These are phyloP conservation scores for Cercophora scortea DNA, from an alignment of 495 filamentous ascomycete genomes.

Conservation along the genomic window DNA sequence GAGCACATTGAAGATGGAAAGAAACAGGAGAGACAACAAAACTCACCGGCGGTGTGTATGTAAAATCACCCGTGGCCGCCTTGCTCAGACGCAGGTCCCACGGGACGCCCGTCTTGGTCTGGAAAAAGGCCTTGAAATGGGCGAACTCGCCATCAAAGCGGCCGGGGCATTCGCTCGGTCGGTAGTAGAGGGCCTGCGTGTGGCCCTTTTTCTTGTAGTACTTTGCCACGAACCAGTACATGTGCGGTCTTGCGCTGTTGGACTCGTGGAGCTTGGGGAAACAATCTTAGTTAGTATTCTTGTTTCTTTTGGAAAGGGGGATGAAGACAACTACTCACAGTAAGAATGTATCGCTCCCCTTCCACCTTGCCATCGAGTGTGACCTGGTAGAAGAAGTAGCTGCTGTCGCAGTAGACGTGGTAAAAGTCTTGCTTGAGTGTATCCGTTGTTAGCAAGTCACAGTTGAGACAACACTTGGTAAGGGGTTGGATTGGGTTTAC, in stretches of 20 bases:
- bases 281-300: not conserved
- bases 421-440: constrained; percentile 8
- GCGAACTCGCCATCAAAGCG: constrained; percentile 27
- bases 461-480: not conserved
- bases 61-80: constrained; percentile 8
- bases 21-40: not conserved
- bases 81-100: constrained; percentile 46
- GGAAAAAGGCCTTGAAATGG: constrained; percentile 50
- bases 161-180: constrained; percentile 14
- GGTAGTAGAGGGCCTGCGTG: constrained; percentile 15
- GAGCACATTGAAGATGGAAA: not conserved
- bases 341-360: constrained; percentile 22
- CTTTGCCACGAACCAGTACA: constrained; percentile 34
- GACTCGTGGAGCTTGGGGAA: constrained; percentile 37
- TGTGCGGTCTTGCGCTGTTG: constrained; percentile 31
- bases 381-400: constrained; percentile 27
- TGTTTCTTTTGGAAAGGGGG: not conserved
- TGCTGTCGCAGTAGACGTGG: constrained; percentile 24
- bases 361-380: constrained; percentile 17
- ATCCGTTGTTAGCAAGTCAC: not conserved
- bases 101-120: constrained; percentile 40
- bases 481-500: constrained; percentile 1
- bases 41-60: constrained; percentile 33
- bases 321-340: constrained; percentile 17
- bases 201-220: constrained; percentile 24